Evolutionary conservation across 139 green algal species (phyloP), one percentile per base, ranked within the genome.

Genomic region (Auxenochlorella pyrenoidosa): DNA sequence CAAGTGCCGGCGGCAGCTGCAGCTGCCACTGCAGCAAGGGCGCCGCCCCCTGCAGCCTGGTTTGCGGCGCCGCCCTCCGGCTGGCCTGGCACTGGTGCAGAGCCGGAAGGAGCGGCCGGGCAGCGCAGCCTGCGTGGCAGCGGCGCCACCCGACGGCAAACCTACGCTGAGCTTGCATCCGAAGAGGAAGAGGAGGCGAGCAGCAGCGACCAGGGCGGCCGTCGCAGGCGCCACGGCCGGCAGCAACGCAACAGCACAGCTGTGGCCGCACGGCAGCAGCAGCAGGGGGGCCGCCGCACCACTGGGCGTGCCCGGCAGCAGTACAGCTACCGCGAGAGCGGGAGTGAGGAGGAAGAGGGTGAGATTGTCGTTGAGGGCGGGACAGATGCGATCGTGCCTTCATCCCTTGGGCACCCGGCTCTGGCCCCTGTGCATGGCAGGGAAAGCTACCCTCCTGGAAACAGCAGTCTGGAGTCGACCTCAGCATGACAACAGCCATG

Each of bases 291-390:
- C 60, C 79, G 26, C 34, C 59, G 38, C 32, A 40, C 60, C 79
- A 76, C 36, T 1, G 40, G 59, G 1, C 79, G 79, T 2, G 59
- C 79, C 2, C 15, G 28, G 15, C 79, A 75, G 60, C 60, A 32
- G 59, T 60, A 26, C 38, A 85, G 79, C 79, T 85, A 85, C 12
- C 24, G 38, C 30, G 79, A 85, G 8, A 65, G 38, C 16, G 79
- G 59, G 36, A 59, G 58, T 40, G 59, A 75, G 40, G 79, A 75
- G 1, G 78, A 70, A 24, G 79, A 34, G 38, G 54, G 54, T 63
- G 54, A 75, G 13, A 30, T 10, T 8, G 58, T 0, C 0, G 26
- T 13, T 0, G 12, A 18, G 58, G 36, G 24, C 10, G 59, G 43
- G 10, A 34, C 28, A 43, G 44, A 18, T 68, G 76, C 66, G 40